phyloP scores from a whole-genome alignment of 257 asterid genomes.

The Mentha longifolia region DNA sequence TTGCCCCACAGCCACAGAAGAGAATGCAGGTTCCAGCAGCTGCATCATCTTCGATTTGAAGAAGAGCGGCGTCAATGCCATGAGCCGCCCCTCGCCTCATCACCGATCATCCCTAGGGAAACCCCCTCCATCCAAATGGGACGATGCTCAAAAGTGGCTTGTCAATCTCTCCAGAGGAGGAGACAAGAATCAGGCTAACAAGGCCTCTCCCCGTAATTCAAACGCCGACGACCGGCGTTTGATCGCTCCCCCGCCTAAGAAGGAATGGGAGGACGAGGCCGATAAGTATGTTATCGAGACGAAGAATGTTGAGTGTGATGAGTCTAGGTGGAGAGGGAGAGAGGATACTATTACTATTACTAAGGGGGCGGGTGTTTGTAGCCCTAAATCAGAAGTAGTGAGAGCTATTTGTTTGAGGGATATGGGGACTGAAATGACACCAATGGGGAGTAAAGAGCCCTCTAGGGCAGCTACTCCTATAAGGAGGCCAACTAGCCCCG shows the following conservation, averaged over 20 bases:
- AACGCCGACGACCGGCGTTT: slow-evolving; percentile 87
- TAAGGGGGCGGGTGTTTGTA: slow-evolving; percentile 38
- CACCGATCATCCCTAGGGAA: slow-evolving; percentile 66
- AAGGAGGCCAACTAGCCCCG: slow-evolving; percentile 59
- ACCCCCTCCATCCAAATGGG: slow-evolving; percentile 97
- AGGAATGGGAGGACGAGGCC: slow-evolving; percentile 56
- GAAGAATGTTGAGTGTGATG: slow-evolving; percentile 74
- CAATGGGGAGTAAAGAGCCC: slow-evolving; percentile 88
- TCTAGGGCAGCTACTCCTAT: slow-evolving; percentile 92
- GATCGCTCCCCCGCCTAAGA: slow-evolving; percentile 64
- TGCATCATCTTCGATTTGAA: slow-evolving; percentile 65
- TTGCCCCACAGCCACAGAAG: slow-evolving; percentile 56
- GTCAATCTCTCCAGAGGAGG: slow-evolving; percentile 86
- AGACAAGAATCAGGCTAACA: slow-evolving; percentile 52
- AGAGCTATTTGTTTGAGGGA: slow-evolving; percentile 83
- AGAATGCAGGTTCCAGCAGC: slow-evolving; percentile 43
- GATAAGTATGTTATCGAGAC: slow-evolving; percentile 55
- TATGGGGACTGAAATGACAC: slow-evolving; percentile 99
- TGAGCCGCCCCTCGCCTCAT: slow-evolving; percentile 58
- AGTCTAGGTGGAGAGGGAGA: slow-evolving; percentile 80
- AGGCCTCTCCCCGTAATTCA: slow-evolving; percentile 81
- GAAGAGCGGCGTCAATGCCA: slow-evolving; percentile 47
- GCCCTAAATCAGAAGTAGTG: slow-evolving; percentile 54
- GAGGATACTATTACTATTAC: slow-evolving; percentile 55
- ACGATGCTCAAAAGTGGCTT: slow-evolving; percentile 97